Conservation (phyloP, 2,329 filamentous ascomycete species). For the Neofusicoccum umdonicola region DNA sequence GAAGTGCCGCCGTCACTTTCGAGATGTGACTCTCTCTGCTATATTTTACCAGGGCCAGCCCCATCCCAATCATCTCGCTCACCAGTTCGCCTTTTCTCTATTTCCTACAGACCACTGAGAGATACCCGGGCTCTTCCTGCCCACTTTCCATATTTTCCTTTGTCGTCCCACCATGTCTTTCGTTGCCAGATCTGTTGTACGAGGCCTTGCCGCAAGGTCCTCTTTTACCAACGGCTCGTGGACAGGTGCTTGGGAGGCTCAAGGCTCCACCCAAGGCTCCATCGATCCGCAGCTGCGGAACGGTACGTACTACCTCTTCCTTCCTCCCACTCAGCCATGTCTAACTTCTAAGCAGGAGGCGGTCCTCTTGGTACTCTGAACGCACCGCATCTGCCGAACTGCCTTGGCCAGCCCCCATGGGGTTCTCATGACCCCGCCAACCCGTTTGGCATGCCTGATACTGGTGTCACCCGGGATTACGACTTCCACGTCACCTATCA, state of each 20-base stretch:
- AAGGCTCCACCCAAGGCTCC: not conserved
- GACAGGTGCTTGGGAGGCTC: slow-evolving; percentile 2
- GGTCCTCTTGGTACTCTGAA: slow-evolving; percentile 1
- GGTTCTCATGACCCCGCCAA: not conserved
- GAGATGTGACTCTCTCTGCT: not conserved
- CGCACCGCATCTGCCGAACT: not conserved
- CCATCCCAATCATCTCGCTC: not conserved
- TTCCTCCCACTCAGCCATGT: not conserved
- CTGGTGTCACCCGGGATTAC: slow-evolving; percentile 29
- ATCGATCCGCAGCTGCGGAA: slow-evolving; percentile 1
- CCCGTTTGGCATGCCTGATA: slow-evolving; percentile 28
- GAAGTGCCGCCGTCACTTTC: not conserved
- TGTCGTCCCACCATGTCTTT: slow-evolving; percentile 9
- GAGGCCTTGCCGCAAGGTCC: not conserved
- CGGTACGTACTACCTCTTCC: not conserved
- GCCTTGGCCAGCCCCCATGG: not conserved
- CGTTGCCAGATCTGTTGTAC: slow-evolving; percentile 9
- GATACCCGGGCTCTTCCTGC: not conserved
- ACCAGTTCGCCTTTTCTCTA: not conserved
- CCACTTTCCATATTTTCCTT: not conserved
- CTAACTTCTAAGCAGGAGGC: not conserved
- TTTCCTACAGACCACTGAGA: not conserved
- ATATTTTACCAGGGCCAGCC: not conserved
- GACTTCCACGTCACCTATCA: slow-evolving; percentile 18
- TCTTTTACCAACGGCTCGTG: not conserved